Base-by-base conservation (phyloP, 2,329 filamentous ascomycete genomes). In the Fusarium bulbicola region DNA sequence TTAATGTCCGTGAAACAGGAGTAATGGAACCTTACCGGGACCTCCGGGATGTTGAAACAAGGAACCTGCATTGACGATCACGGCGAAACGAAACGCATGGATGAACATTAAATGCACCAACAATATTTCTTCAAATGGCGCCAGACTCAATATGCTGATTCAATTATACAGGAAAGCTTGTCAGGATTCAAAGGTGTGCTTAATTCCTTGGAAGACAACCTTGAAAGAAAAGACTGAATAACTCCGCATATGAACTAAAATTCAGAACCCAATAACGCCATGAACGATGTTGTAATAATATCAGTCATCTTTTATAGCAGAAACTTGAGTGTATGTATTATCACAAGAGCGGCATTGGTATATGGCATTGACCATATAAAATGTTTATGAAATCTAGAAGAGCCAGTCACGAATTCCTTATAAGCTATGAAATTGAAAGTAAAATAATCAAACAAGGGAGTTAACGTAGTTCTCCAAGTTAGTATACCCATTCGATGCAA, bases 391-490 rank as follows among this genome's bases (percentile, higher is more conserved):
- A 52, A 34, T 52, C n/a, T 24, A 20, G n/a, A 34, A 34, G n/a
- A 24, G n/a, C 20, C n/a, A 10, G 8, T 24, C 1, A 15, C 9
- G 47, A 24, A 34, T 34, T 50, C 13, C 16, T 34, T 15, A 34
- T 20, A 6, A 34, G n/a, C 16, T 24, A 32, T 34, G 9, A 52
- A 8, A 34, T 2, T 4, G n/a, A 52, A 24, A 12, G 47, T 6
- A 20, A 14, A 11, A 16, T 52, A 15, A 15, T 26, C 28, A 63
- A 21, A 86, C 82, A 36, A 88, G 77, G 16, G 84, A 86, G 70
- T 88, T 87, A 24, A 86, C 82, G 77, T 86, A 87, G 57, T 84
- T 82, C 76, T 88, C 85, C 18, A 87, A 80, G 66, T 85, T 86
- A 9, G 81, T 78, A 63, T 86, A 86, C 11, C 85, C 84, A 42